Conservation (phyloP, 2,329 filamentous ascomycete genomes). For the Sporothrix pallida region DNA sequence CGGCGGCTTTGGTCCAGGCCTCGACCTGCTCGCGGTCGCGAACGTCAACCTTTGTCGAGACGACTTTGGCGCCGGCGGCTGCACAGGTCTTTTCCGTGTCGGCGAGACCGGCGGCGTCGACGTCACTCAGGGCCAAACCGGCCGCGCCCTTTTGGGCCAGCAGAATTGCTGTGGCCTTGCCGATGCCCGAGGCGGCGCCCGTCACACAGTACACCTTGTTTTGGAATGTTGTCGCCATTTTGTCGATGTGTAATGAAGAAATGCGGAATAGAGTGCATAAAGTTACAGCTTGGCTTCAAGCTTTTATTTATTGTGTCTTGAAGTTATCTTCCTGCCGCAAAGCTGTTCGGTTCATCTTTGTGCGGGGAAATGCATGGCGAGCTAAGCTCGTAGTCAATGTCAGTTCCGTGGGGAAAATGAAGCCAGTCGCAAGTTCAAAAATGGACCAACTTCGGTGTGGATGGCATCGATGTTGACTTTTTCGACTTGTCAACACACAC, state of each 20-base stretch:
- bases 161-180: slow-evolving; percentile 3
- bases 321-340: too few relatives aligned
- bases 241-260: background rate
- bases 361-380: background rate
- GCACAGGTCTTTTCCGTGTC: background rate
- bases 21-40: background rate
- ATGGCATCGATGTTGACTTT: too few relatives aligned
- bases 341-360: background rate
- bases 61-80: background rate
- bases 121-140: background rate
- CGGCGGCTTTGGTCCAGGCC: background rate
- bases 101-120: background rate
- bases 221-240: background rate
- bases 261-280: background rate
- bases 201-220: slow-evolving; percentile 24
- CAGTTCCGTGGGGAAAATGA: background rate
- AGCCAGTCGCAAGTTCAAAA: background rate
- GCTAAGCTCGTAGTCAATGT: background rate
- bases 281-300: background rate
- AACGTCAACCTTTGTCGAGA: background rate
- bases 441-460: background rate
- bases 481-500: too few relatives aligned
- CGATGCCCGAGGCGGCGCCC: slow-evolving; percentile 38
- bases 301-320: too few relatives aligned
- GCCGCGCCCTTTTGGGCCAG: background rate